Conservation (phyloP, 306 rosid species). For the Quercus aquifolioides region DNA sequence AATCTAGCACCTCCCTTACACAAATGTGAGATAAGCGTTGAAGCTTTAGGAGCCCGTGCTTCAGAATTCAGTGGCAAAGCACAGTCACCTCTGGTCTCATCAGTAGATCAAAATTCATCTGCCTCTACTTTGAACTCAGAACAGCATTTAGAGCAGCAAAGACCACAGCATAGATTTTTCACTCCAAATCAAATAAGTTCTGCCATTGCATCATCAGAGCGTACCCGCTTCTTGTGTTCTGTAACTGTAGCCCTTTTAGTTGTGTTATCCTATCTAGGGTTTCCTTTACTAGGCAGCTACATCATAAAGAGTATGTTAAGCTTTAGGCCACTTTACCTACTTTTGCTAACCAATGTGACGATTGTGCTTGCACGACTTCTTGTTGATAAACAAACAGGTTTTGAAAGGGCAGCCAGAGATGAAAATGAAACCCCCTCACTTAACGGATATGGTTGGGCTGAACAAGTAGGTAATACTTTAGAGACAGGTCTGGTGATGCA, state of each 20-base stretch:
- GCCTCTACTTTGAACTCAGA: constrained; percentile 23
- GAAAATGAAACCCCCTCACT: background rate
- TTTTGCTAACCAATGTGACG: constrained; percentile 59
- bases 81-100: background rate
- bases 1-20: constrained; percentile 13
- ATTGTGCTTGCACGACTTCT: constrained; percentile 55
- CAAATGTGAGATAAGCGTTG: constrained; percentile 8
- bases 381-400: constrained; percentile 24
- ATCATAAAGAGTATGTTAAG: constrained; percentile 34
- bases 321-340: constrained; percentile 61
- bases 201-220: constrained; percentile 56
- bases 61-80: constrained; percentile 27
- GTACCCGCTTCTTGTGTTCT: constrained; percentile 51
- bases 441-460: constrained; percentile 34
- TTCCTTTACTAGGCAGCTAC: constrained; percentile 35
- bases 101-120: constrained; percentile 18
- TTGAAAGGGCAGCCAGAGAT: constrained; percentile 14
- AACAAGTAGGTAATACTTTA: constrained; percentile 41
- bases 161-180: constrained; percentile 12
- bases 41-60: constrained; percentile 16
- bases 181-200: constrained; percentile 39
- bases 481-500: constrained; percentile 44
- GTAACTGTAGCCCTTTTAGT: constrained; percentile 48
- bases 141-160: background rate
- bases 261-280: constrained; percentile 42